Base-by-base conservation (phyloP, 2,329 filamentous ascomycete species). In the Arthrobotrys sinensis region DNA sequence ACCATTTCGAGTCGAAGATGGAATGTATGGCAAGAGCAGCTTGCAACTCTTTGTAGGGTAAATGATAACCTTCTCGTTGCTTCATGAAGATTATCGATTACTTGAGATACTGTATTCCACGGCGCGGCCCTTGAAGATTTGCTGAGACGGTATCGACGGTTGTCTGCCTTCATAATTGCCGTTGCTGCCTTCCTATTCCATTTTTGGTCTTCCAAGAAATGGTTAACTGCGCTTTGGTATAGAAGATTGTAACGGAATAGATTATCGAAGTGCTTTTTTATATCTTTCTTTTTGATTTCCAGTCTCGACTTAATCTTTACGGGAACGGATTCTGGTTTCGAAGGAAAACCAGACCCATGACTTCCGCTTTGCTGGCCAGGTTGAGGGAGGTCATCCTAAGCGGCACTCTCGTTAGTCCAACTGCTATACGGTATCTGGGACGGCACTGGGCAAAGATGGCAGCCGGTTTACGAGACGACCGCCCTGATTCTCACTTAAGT, bases 71-170 rank as follows among this genome's bases (percentile, higher is more conserved):
- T 36, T 14, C 45, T 36, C 1, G 62, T 21, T n/a, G 62, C 62
- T 52, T 66, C 62, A 11, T 66, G 62, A 36, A 66, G 45, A 24
- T 66, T 28, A n/a, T 66, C 62, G 16, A 66, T 66, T n/a, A 66
- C 62, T 21, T 66, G 62, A 12, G 62, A 45, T 19, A 66, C 62
- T 6, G 45, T 34, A 21, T 48, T 48, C 45, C 45, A 48, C 34
- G 60, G 36, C 11, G 60, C 60, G 28, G 60, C 36, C 10, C 16
- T 24, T n/a, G 60, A 40, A 10, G 38, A 24, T 8, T 32, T 64
- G 5, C 10, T 32, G 3, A 46, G 16, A 16, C 60, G 38, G n/a
- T 14, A 64, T 46, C 40, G 38, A 24, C 40, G 60, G 34, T 64
- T 46, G n/a, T 46, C 36, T 4, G 19, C 19, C n/a, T 40, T 64